These are phyloP conservation scores for Colletotrichum agaves DNA, from an alignment of 2,329 filamentous ascomycete species.

Conservation along the genomic window DNA sequence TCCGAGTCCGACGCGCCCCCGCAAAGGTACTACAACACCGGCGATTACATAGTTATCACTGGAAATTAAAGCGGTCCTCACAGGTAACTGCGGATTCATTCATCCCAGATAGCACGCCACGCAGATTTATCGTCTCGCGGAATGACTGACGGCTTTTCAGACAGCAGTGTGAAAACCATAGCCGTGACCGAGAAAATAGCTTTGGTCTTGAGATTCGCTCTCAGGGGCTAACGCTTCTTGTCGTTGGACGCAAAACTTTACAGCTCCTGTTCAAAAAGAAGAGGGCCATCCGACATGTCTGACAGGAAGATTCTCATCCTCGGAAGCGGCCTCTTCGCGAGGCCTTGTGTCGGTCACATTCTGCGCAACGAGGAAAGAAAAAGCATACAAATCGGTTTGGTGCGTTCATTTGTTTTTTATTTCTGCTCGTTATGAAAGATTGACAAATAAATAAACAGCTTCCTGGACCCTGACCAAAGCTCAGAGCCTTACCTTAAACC, in stretches of 20 bases:
- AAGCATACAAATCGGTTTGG: conserved; percentile 34
- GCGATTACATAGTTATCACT: too few relatives aligned
- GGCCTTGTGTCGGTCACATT: conserved; percentile 40
- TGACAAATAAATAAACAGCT: conserved; percentile 10
- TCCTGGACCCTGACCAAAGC: conserved; percentile 33
- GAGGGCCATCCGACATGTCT: background rate
- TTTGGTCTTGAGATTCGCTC: too few relatives aligned
- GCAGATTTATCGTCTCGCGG: background rate
- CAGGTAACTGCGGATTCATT: background rate
- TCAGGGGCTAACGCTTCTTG: too few relatives aligned
- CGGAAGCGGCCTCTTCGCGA: conserved; percentile 38
- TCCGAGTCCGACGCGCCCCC: too few relatives aligned
- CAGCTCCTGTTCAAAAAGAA: background rate
- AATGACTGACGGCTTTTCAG: background rate
- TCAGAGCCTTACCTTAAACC: background rate
- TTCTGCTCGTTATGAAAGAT: background rate
- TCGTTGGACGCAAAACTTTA: background rate
- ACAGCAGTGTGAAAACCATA: background rate
- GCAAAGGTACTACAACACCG: too few relatives aligned
- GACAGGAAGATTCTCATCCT: conserved; percentile 38
- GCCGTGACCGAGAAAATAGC: background rate
- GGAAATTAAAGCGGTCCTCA: background rate
- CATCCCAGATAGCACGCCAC: background rate
- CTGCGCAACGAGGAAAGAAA: conserved; percentile 32
- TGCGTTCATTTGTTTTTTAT: background rate